Evolutionary conservation across 306 rosid genomes (phyloP).

Genomic region (Ammopiptanthus mongolicus): DNA sequence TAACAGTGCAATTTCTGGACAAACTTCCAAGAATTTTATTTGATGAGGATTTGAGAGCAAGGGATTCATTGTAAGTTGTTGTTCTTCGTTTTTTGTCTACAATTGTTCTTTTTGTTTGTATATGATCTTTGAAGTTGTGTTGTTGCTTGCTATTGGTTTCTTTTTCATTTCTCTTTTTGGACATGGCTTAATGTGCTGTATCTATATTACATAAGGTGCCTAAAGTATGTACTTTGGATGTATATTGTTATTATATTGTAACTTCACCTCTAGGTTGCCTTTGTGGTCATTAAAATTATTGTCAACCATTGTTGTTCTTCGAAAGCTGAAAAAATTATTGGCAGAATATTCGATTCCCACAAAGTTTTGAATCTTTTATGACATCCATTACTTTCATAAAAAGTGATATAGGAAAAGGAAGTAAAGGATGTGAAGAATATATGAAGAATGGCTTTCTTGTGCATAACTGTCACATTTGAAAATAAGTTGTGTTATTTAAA

Average conservation of each 20-base stretch:
- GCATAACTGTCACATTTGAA: constrained; percentile 24
- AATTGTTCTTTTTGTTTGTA: not conserved
- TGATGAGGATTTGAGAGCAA: constrained; percentile 59
- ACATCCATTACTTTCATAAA: constrained; percentile 40
- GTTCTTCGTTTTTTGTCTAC: not conserved
- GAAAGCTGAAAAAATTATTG: not conserved
- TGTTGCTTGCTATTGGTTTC: not conserved
- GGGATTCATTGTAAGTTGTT: constrained; percentile 60
- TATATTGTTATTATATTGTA: not conserved
- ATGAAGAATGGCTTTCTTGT: constrained; percentile 5
- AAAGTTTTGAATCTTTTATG: constrained; percentile 34
- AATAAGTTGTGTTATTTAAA: too few relatives aligned
- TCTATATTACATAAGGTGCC: not conserved
- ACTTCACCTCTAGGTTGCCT: not conserved
- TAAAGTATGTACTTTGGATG: not conserved
- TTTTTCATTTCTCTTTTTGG: not conserved
- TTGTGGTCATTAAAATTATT: not conserved
- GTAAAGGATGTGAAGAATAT: constrained; percentile 21
- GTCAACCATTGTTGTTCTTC: not conserved
- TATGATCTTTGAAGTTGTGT: not conserved
- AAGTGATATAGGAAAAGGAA: constrained; percentile 19
- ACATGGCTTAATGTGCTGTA: not conserved
- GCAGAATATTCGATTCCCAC: constrained; percentile 17
- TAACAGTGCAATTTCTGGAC: constrained; percentile 51
- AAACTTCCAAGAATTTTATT: constrained; percentile 59